These are phyloP conservation scores for Agaricus blazei DNA, from an alignment of 768 basidiomycete genomes.

Conservation along the genomic window DNA sequence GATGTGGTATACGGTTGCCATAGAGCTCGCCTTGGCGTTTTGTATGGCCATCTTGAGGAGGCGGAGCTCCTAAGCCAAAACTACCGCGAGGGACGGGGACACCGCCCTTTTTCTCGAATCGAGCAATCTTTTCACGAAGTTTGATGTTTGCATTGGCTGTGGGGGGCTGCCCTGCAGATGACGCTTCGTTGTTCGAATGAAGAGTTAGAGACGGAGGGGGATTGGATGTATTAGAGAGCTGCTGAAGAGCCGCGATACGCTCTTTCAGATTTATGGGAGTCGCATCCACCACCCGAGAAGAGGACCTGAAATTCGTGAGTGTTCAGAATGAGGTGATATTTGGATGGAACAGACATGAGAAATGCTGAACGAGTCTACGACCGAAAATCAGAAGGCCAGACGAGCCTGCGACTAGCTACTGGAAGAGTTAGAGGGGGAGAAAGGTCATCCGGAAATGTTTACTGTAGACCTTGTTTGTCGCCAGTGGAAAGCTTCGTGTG, in stretches of 20 bases:
- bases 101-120: conserved; percentile 75
- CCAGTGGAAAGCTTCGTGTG: too few species aligned
- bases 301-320: conserved; percentile 17
- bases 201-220: conserved; percentile 22
- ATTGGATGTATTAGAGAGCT: conserved; percentile 34
- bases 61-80: conserved; percentile 65
- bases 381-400: background rate
- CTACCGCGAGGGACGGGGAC: conserved; percentile 71
- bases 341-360: background rate
- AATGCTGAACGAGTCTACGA: background rate
- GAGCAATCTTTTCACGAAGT: conserved; percentile 68
- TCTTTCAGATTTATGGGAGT: conserved; percentile 63
- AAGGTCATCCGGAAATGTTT: background rate
- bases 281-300: conserved; percentile 23
- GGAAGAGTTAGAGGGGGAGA: background rate
- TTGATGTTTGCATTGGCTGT: conserved; percentile 15
- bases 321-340: background rate
- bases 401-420: conserved; percentile 4
- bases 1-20: conserved; percentile 62
- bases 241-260: conserved; percentile 78
- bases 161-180: conserved; percentile 4
- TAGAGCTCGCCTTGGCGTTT: conserved; percentile 64
- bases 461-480: background rate
- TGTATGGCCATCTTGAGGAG: conserved; percentile 40
- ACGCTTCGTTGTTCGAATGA: conserved; percentile 14